These are phyloP conservation scores for Heimioporus sp. DNA, from an alignment of 768 basidiomycete genomes.

Conservation along the genomic window DNA sequence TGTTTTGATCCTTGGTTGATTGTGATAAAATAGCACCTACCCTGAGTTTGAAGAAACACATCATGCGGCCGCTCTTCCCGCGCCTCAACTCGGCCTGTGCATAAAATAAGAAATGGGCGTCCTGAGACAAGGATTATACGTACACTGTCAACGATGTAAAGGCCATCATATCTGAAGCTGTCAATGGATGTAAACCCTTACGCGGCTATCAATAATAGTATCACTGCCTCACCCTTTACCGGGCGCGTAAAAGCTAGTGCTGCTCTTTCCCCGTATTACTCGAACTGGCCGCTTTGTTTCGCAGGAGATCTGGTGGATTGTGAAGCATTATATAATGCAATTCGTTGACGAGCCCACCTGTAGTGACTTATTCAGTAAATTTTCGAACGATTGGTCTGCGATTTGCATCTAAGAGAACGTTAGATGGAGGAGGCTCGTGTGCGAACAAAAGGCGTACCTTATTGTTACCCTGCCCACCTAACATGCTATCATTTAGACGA, in stretches of 20 bases:
- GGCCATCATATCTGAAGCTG: slow-evolving; percentile 33
- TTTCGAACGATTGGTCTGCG: slow-evolving; percentile 22
- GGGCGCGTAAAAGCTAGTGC: slow-evolving; percentile 19
- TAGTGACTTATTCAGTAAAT: slow-evolving; percentile 19
- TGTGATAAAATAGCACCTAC: slow-evolving; percentile 8
- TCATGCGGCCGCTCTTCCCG: slow-evolving; percentile 21
- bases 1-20: neutral
- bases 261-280: slow-evolving; percentile 31
- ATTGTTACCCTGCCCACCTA: slow-evolving; percentile 22
- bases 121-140: neutral
- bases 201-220: neutral
- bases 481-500: neutral
- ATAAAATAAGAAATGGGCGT: slow-evolving; percentile 3
- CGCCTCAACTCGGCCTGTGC: slow-evolving; percentile 10
- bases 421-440: neutral
- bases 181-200: neutral
- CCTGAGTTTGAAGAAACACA: slow-evolving; percentile 32
- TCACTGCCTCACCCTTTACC: slow-evolving; percentile 16
- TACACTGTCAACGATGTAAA: slow-evolving; percentile 28
- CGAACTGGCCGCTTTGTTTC: slow-evolving; percentile 33
- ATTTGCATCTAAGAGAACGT: slow-evolving; percentile 20
- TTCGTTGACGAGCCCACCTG: slow-evolving; percentile 7
- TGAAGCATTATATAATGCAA: neutral
- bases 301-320: slow-evolving; percentile 26
- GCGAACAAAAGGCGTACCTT: slow-evolving; percentile 13